A percentile compares a stretch with the other conserved stretches of the same genome.
These are phyloP conservation scores for Xylariales sp. DNA, from an alignment of 2,329 filamentous ascomycete species.

Conservation along the genomic window DNA sequence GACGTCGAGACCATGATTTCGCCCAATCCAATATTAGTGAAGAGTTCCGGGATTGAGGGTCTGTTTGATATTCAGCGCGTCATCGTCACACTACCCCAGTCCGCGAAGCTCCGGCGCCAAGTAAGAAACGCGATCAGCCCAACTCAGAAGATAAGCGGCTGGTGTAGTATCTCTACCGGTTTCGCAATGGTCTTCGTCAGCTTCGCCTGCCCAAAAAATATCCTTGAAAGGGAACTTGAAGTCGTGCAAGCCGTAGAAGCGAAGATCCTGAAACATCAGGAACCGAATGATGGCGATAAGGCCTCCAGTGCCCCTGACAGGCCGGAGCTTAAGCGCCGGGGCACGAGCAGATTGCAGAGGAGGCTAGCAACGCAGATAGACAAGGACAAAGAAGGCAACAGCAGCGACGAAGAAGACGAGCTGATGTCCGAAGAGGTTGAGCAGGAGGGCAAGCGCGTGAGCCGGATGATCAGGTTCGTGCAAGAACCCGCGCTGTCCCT, in stretches of 20 bases:
- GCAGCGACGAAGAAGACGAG: too few relatives aligned
- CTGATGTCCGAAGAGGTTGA: too few relatives aligned
- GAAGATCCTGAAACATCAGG: slow-evolving; percentile 42
- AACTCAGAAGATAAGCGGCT: slow-evolving; percentile 44
- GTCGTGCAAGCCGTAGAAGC: slow-evolving; percentile 46
- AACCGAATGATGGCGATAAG: slow-evolving; percentile 17
- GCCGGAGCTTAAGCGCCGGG: slow-evolving; percentile 17
- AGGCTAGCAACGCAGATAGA: too few relatives aligned
- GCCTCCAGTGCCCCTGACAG: neutral
- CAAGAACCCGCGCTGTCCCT: slow-evolving; percentile 6
- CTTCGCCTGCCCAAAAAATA: slow-evolving; percentile 47
- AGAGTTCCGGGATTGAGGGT: slow-evolving; percentile 40
- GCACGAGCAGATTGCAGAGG: too few relatives aligned
- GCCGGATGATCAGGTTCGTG: too few relatives aligned
- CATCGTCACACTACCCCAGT: too few relatives aligned
- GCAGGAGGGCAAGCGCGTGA: too few relatives aligned
- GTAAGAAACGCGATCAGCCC: too few relatives aligned
- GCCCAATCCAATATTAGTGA: slow-evolving; percentile 49
- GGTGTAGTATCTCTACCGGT: slow-evolving; percentile 50
- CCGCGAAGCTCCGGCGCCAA: too few relatives aligned
- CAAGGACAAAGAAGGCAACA: too few relatives aligned
- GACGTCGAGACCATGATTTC: slow-evolving; percentile 46
- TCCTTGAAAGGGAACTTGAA: slow-evolving; percentile 48
- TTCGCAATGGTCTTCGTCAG: slow-evolving; percentile 47
- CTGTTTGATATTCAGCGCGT: slow-evolving; percentile 30